Percentiles rank a stretch among this genome's conserved stretches.
These are phyloP conservation scores for Alnus rubra DNA, from an alignment of 306 rosid species.

Conservation along the genomic window DNA sequence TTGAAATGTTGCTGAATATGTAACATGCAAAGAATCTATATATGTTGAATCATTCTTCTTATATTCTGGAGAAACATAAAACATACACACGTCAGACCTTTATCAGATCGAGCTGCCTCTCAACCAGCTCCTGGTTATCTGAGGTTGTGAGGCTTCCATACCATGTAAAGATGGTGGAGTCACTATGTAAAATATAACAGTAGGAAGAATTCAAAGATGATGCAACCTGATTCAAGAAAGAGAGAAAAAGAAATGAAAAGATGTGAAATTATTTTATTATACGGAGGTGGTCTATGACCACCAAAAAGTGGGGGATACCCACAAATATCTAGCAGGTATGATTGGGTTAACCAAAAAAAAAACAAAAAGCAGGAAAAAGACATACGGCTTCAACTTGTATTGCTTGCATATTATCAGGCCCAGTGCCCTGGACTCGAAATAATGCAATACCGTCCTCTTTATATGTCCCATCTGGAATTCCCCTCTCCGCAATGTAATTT, in stretches of 20 bases:
- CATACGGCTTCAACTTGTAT: conserved; percentile 88
- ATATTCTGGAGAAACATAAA: conserved; percentile 17
- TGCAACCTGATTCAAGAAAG: conserved; percentile 56
- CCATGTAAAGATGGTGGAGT: conserved; percentile 73
- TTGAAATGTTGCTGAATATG: conserved; percentile 19
- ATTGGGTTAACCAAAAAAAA: not conserved
- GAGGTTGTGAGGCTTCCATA: conserved; percentile 70
- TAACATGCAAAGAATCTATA: conserved; percentile 13
- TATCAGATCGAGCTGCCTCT: conserved; percentile 89
- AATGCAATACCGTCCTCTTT: conserved; percentile 76
- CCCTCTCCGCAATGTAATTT: conserved; percentile 59
- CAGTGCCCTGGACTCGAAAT: conserved; percentile 94
- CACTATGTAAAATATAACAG: conserved; percentile 79
- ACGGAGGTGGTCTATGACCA: conserved; percentile 21
- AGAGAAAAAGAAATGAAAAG: conserved; percentile 15
- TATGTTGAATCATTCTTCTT: conserved; percentile 8
- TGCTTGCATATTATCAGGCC: conserved; percentile 98
- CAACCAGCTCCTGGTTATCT: conserved; percentile 78
- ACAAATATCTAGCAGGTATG: not conserved
- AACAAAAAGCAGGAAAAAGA: conserved; percentile 14
- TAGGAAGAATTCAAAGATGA: conserved; percentile 93
- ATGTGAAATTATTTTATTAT: conserved; percentile 13
- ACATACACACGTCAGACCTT: conserved; percentile 53
- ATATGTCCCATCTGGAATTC: conserved; percentile 79
- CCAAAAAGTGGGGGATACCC: conserved; percentile 4